Base-by-base conservation (phyloP, 805 yeast genomes). In the Cyberlindnera lachancei region DNA sequence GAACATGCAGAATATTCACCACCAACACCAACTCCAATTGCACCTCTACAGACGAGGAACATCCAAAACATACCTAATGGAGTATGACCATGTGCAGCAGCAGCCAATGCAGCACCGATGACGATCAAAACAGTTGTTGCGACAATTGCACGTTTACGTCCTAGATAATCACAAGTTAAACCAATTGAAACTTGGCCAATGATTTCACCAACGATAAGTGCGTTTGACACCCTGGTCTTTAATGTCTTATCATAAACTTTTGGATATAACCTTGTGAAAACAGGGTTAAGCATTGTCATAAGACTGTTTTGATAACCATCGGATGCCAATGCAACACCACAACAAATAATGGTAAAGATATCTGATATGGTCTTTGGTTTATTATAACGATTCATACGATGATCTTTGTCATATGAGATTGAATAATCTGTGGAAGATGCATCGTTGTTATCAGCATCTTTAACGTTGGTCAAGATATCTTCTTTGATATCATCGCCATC, bases 231-330 rank as follows among this genome's bases (percentile, higher is more conserved):
- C 19, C 71, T 61, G 10, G 87, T 79, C 36, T 72, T 68, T 63
- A 78, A 56, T 18, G 58, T 47, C 12, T 70, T 45, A 28, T 55
- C 55, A 43, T 69, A 72, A 6, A 33, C 42, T 4, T 53, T 54
- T 13, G 53, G 44, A 50, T 69, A 69, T 7, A 46, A 46, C 30
- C 59, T 50, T 8, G 75, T 58, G 47, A 79, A 76, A 11, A 76
- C 67, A 15, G 67, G 58, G 53, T 79, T 80, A 43, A 69, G 46
- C 79, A 79, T 76, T 4, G 84, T 70, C 84, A 80, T 78, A 40
- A 78, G 68, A 44, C 74, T 77, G 50, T 80, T 80, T 52, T 78
- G 85, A 55, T 80, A 80, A 4, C 88, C 88, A 56, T 82, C 92
- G 15, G 82, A 73, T 46, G 79, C 72, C 49, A 82, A 65, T 1